phyloP scores from a whole-genome alignment of 805 yeast species.

The Phaffomyces thermotolerans region DNA sequence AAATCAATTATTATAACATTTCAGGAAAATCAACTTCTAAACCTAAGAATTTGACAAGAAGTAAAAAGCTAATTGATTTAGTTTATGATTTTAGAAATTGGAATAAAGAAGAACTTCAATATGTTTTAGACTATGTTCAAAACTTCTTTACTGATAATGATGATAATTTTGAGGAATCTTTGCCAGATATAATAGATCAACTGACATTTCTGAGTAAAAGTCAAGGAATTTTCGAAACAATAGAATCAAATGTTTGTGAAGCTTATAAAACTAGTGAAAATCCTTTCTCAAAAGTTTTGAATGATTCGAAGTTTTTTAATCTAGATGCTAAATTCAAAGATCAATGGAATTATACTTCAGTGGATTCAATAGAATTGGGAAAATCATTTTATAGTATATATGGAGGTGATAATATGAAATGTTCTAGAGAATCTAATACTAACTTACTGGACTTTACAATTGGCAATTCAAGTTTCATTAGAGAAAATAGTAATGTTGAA shows the following conservation, averaged over 20 bases:
- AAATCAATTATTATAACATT: neutral
- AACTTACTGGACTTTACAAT: constrained; percentile 9
- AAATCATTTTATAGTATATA: constrained; percentile 10
- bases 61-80: neutral
- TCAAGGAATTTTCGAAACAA: neutral
- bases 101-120: constrained; percentile 4
- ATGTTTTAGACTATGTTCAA: neutral
- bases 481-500: constrained; percentile 1
- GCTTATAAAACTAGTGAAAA: neutral
- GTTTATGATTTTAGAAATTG: constrained; percentile 5
- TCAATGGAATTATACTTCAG: constrained; percentile 6
- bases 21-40: neutral
- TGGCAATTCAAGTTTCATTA: constrained; percentile 6
- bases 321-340: constrained; percentile 14
- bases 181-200: neutral
- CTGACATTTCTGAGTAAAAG: neutral
- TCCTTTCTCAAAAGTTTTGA: constrained; percentile 9
- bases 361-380: constrained; percentile 8
- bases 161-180: neutral
- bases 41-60: neutral
- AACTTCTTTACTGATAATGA: neutral
- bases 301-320: constrained; percentile 4
- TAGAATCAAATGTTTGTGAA: constrained; percentile 2
- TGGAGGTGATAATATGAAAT: constrained; percentile 2
- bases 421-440: constrained; percentile 12